Base-by-base conservation (phyloP, 768 basidiomycete species). In the Nidularia pulvinata region DNA sequence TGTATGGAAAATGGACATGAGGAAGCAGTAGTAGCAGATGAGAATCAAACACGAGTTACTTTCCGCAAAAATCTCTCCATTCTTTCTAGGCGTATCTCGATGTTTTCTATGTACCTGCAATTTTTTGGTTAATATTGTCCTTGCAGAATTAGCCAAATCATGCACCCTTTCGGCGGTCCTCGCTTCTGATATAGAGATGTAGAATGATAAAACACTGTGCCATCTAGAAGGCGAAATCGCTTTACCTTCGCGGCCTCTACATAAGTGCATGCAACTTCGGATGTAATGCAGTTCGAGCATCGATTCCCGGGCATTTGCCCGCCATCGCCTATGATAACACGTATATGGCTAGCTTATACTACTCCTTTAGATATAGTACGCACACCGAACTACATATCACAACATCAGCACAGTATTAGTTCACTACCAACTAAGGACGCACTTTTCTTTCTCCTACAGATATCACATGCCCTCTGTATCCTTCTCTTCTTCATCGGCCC, bases 271-370 rank as follows among this genome's bases (percentile, higher is more conserved):
- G 85, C 81, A 37, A 78, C 77, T 56, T 74, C 80, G 62, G 82
- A 86, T 4, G 84, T 74, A 30, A 81, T 73, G 63, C 88, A 89
- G 65, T 88, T 88, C 1, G 85, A 83, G 65, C 88, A 89, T 51
- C 75, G 66, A 60, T 85, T 84, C 30, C 77, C 78, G 2, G 84
- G 80, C 82, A 82, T 85, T 60, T 84, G 85, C 3, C 80, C 83
- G 54, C 89, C 89, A 69, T 92, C 88, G 62, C 86, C 85, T 86
- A 48, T 6, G 25, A 30, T 30, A 30, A 30, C 25, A 30, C 2
- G 25, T 30, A 30, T 30, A 4, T 30, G 25, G 4, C 25, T 30
- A 30, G 25, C 25, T 30, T 30, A 30, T 4, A 30, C 25, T 30
- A 4, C 25, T 30, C 25, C 4, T 30, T 30, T 30, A 30, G 25